Evolutionary conservation across 371 early-diverging fungal genomes (phyloP).

Genomic region (Apophysomyces variabilis): DNA sequence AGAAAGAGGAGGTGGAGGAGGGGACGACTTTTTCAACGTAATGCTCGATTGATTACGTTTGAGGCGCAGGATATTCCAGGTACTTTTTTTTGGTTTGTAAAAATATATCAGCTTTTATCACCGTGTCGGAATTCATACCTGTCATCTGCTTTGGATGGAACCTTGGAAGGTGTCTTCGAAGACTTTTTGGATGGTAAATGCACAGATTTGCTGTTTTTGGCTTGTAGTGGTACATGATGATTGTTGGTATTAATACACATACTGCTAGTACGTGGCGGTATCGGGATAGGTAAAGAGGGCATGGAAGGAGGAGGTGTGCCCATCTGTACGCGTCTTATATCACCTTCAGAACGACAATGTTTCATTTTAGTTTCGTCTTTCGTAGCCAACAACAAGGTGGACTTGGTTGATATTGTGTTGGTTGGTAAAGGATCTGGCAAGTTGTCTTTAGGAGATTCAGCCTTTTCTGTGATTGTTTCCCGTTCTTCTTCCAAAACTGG

Average conservation of each 20-base stretch:
- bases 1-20: constrained; percentile 12
- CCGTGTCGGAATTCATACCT: neutral
- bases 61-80: constrained; percentile 2
- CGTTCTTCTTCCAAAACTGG: neutral
- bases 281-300: neutral
- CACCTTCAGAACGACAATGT: constrained; percentile 7
- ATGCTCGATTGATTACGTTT: constrained; percentile 2
- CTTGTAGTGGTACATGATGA: neutral
- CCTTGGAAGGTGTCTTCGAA: neutral
- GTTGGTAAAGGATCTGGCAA: neutral
- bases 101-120: neutral
- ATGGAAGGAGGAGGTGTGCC: neutral
- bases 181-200: neutral
- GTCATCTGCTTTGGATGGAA: neutral
- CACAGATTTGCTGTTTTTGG: neutral
- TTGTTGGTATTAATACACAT: neutral
- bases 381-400: neutral
- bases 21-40: neutral
- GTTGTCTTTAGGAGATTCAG: neutral
- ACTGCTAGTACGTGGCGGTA: neutral
- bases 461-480: neutral
- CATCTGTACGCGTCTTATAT: neutral
- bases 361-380: neutral
- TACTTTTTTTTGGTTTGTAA: neutral
- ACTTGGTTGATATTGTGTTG: neutral